Percentiles rank a stretch among this genome's conserved stretches.
phyloP scores from a whole-genome alignment of 257 asterid genomes.

The Ilex aquifolium region DNA sequence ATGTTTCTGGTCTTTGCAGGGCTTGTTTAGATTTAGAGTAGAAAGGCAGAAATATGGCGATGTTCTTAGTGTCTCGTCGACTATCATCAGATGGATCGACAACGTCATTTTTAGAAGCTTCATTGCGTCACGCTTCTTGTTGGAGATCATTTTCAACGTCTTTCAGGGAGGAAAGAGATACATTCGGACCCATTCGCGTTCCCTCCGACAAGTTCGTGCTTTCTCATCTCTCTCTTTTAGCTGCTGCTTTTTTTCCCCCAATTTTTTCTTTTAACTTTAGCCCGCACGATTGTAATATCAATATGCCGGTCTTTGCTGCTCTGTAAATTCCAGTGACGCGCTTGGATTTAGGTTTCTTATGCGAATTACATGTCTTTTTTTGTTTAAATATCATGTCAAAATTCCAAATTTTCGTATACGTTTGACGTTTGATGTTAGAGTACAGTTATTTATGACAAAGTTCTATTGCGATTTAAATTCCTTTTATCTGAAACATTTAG shows the following conservation, averaged over 20 bases:
- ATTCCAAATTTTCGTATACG: no score
- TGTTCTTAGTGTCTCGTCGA: conserved; percentile 50
- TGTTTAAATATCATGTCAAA: no score
- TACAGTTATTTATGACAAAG: no score
- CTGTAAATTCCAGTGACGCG: no score
- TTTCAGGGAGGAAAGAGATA: conserved; percentile 81
- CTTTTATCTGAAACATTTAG: no score
- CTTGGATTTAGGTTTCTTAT: no score
- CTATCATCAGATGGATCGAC: conserved; percentile 38
- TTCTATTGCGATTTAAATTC: no score
- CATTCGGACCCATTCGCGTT: conserved; percentile 90
- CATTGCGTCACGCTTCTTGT: conserved; percentile 25
- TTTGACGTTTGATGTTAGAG: no score
- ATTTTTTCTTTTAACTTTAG: not conserved
- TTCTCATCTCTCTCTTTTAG: conserved; percentile 7
- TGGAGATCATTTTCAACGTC: conserved; percentile 60
- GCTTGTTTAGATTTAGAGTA: not conserved
- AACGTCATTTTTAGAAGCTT: conserved; percentile 19
- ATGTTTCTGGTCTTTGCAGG: no score
- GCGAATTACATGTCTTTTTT: no score
- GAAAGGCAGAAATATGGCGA: conserved; percentile 37
- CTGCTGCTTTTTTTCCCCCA: not conserved
- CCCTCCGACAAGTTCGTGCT: conserved; percentile 61
- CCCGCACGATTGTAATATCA: no score
- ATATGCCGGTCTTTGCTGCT: no score